Evolutionary conservation across 78 protist genomes (phyloP).

Genomic region (Parvularia atlantis): DNA sequence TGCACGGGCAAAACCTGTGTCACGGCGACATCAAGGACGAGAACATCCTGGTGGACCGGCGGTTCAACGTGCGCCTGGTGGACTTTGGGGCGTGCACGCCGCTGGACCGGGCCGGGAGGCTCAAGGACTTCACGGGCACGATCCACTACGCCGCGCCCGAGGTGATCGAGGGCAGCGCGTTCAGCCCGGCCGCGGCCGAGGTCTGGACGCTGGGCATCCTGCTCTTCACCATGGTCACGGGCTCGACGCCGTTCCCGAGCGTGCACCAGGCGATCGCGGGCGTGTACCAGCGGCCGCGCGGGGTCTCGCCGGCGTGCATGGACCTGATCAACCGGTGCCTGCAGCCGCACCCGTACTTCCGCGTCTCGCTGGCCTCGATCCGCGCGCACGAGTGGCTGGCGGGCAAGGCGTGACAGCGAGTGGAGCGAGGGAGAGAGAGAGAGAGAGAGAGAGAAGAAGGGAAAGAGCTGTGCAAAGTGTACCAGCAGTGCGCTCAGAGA

Average conservation of each 20-base stretch:
- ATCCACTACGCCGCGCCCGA: background rate
- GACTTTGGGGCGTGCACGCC: background rate
- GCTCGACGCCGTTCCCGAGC: background rate
- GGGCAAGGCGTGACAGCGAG: no score
- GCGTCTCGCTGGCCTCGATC: no score
- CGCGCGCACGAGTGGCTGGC: no score
- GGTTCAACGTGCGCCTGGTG: background rate
- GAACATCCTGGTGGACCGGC: background rate
- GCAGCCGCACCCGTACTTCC: no score
- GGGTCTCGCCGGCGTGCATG: no score
- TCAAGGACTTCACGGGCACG: background rate
- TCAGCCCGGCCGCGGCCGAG: background rate
- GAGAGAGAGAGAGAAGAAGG: no score
- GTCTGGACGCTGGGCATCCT: background rate
- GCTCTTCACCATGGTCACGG: background rate
- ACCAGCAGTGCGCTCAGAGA: no score
- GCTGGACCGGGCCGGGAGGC: background rate
- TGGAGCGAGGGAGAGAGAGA: no score
- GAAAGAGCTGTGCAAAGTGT: no score
- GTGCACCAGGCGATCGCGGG: no score
- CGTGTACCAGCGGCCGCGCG: no score
- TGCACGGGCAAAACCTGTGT: conserved; percentile 4
- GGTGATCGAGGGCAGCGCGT: background rate
- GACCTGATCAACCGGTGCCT: no score
- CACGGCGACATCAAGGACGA: conserved; percentile 38